Evolutionary conservation across 257 asterid species (phyloP), one percentile per base, ranked within the genome.

Genomic region (Mentha longifolia): DNA sequence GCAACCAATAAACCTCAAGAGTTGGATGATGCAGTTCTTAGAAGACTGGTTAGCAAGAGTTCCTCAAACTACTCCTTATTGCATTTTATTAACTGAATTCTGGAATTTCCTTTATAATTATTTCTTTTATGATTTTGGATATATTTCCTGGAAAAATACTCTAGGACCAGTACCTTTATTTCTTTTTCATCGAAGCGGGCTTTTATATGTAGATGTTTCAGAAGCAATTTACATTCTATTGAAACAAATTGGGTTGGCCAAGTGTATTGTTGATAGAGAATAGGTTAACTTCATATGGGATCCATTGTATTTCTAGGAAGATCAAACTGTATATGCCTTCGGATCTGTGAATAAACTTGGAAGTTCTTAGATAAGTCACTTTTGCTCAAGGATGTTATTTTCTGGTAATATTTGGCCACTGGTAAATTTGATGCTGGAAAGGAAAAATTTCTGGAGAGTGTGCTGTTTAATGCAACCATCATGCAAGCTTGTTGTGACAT

Each of bases 1-100:
- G 99, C 99, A 65, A 95, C 98, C 7, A 95, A 95, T 88, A 95
- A 95, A 77, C 99, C 99, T 74, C 97, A 92, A 68, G 99, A 95
- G 77, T 81, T 95, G 87, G 99, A 95, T 66, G 99, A 95, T 69
- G 99, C 99, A 61, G 99, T 95, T 79, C 95, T 95, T 39, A 85
- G 99, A 86, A 92, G 99, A 85, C 86, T 95, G 98, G 99, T 95
- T 70, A 87, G 99, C 79, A 64, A 72, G 60, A 49, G 46, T 65
- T 64, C 69, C 68, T 71, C 20, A 56, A 37, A 72, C 64, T 68
- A 22, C 75, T 66, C 59, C 12, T 60, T 37, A 20, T 51, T 61
- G 47, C 58, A 55, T 72, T 35, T 9, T 68, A 65, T 61, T 62
- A 72, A 72, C 61, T 70, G 68, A 67, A 69, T 60, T 60, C 10